A percentile compares a stretch with the other conserved stretches of the same genome.
phyloP scores from a whole-genome alignment of 139 green algal genomes.

The Coccomyxa sp. region DNA sequence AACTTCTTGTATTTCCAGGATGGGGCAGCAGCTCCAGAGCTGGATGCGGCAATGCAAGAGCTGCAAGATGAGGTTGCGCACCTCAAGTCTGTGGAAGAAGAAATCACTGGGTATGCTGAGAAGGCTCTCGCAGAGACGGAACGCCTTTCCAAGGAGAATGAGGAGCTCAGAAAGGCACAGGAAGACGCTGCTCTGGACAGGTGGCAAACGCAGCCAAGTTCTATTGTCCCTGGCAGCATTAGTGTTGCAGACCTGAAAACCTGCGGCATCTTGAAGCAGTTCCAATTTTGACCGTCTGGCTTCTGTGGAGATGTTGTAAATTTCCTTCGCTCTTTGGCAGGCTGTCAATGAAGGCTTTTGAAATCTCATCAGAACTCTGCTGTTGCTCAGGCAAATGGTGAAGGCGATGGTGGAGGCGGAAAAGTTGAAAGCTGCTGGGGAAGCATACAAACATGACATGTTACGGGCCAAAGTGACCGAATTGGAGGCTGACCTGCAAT shows the following conservation, averaged over 20 bases:
- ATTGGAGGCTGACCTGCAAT: conserved; percentile 16
- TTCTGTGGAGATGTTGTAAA: neutral
- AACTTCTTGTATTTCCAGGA: neutral
- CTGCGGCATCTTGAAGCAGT: too few relatives aligned
- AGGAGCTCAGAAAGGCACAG: conserved; percentile 16
- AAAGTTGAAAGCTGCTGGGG: conserved; percentile 33
- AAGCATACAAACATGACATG: conserved; percentile 47
- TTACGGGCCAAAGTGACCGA: conserved; percentile 32
- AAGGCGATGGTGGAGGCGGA: conserved; percentile 31
- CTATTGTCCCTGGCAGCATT: neutral
- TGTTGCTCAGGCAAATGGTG: conserved; percentile 12
- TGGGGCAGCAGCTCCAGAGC: neutral
- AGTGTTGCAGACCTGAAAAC: neutral
- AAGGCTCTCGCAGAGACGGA: conserved; percentile 4
- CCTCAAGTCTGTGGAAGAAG: neutral
- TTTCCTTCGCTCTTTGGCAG: neutral
- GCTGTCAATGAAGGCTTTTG: too few relatives aligned
- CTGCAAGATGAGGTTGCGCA: neutral
- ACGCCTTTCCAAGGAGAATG: conserved; percentile 10
- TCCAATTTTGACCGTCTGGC: neutral
- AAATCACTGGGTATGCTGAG: neutral
- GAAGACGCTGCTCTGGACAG: conserved; percentile 27
- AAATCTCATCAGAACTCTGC: neutral
- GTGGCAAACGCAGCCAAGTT: neutral
- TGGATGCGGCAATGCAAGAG: neutral